Base-by-base conservation (phyloP, 2,329 filamentous ascomycete species). In the Mycosphaerelloides madeirae region DNA sequence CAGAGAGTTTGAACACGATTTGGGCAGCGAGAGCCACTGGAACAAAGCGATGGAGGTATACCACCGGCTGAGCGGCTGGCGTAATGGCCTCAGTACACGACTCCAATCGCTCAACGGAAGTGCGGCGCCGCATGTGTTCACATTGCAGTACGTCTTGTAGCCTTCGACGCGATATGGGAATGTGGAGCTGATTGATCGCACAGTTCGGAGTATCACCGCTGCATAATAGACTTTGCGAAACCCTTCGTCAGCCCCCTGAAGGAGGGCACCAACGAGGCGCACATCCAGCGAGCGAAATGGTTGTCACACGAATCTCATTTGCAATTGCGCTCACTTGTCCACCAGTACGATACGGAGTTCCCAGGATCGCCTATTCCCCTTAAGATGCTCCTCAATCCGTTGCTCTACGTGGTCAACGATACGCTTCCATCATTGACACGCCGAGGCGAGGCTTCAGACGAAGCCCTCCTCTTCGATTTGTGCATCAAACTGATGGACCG, bases 171-270 rank as follows among this genome's bases (percentile, higher is more conserved):
- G n/a, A 29, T 28, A 7, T 13, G 3, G 8, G 5, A 28, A 9
- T 28, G 13, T 25, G 13, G 25, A n/a, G 15, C 28, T 31, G 8
- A 39, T 13, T 16, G 12, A 6, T 3, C 22, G 18, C 14, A 6
- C 19, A 48, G 46, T 28, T 36, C 37, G 16, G 46, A 48, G 31
- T 48, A 44, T 29, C 32, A 48, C 25, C 41, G 46, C 25, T 41
- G 41, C 38, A 29, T 44, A 13, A 32, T 48, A n/a, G 46, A 48
- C 15, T 28, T 48, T n/a, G 36, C 44, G 16, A 35, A 31, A 22
- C 46, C 41, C 12, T 48, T 48, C 19, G 25, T 43, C 15, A 14
- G 18, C 28, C 31, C 37, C 3, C 28, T 31, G 15, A 38, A n/a
- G 12, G 3, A 15, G 11, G 35, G 9, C 11, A 36, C 29, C 32